Conservation (phyloP, 352 stramenopile species). For the Phytopythium delawarense region DNA sequence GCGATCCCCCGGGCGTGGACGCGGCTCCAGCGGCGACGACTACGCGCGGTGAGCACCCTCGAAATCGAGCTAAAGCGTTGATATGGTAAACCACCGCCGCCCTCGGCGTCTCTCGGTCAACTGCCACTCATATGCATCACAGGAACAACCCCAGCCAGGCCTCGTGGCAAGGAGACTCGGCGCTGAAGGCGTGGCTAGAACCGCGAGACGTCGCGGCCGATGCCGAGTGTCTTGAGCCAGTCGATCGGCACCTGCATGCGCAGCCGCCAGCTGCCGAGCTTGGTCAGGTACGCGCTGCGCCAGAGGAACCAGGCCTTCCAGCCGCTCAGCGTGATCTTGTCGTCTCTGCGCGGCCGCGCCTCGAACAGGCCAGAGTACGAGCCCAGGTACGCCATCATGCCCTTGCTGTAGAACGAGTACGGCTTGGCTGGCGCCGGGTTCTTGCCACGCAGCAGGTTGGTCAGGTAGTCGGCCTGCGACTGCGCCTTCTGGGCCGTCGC, state of each 20-base stretch:
- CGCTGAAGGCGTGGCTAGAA: conserved; percentile 46
- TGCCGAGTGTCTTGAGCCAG: conserved; percentile 96
- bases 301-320: conserved; percentile 91
- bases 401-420: conserved; percentile 79
- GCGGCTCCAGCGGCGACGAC: background rate
- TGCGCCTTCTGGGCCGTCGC: conserved; percentile 92
- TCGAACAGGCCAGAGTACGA: conserved; percentile 92
- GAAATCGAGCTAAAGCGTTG: background rate
- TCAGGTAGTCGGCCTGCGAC: conserved; percentile 65
- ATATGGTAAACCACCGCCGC: background rate
- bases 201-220: conserved; percentile 93
- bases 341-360: conserved; percentile 39
- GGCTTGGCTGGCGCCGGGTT: conserved; percentile 41
- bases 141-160: background rate
- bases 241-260: conserved; percentile 95
- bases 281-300: conserved; percentile 95
- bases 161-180: background rate
- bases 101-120: background rate
- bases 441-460: conserved; percentile 50
- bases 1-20: background rate
- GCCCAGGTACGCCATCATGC: conserved; percentile 94
- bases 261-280: conserved; percentile 91
- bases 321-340: conserved; percentile 69
- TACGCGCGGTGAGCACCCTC: background rate
- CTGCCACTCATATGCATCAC: background rate